Evolutionary conservation across 345 rosid genomes (phyloP).

Genomic region (Acer campestre): DNA sequence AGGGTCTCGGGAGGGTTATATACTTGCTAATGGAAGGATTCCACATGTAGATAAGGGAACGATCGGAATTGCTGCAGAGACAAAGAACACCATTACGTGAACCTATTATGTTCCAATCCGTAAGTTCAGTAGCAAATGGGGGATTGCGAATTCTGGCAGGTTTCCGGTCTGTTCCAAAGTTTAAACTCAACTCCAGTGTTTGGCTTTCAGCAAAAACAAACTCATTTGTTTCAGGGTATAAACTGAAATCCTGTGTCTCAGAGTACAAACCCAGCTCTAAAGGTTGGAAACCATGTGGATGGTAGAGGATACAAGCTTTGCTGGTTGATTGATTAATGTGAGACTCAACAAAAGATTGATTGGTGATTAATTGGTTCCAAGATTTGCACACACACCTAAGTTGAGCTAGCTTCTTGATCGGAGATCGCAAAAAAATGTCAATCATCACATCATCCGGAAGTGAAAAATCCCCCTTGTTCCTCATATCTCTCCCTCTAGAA

Average conservation of each 20-base stretch:
- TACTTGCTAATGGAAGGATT: conserved; percentile 13
- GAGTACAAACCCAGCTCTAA: conserved; percentile 13
- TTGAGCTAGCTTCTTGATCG: conserved; percentile 8
- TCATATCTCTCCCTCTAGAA: conserved; percentile 2
- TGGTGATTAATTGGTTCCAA: conserved; percentile 14
- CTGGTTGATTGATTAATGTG: neutral
- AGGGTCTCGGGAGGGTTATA: conserved; percentile 3
- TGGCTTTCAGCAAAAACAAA: no score
- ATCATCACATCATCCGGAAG: conserved; percentile 15
- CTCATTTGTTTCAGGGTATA: neutral
- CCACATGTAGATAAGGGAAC: conserved; percentile 19
- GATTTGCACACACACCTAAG: conserved; percentile 22
- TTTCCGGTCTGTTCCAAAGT: neutral
- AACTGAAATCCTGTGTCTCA: neutral
- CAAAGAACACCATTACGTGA: conserved; percentile 19
- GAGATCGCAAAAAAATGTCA: neutral
- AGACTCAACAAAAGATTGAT: conserved; percentile 5
- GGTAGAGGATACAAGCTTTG: neutral
- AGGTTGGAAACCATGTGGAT: conserved; percentile 1
- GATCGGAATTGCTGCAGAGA: conserved; percentile 14
- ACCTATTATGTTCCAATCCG: conserved; percentile 8
- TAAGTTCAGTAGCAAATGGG: conserved; percentile 4
- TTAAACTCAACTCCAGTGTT: no score
- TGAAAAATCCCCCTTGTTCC: neutral
- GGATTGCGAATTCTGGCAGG: conserved; percentile 10